Evolutionary conservation across 495 filamentous ascomycete genomes (phyloP), one percentile per base, ranked within the genome.

Genomic region (Daldinia loculata): DNA sequence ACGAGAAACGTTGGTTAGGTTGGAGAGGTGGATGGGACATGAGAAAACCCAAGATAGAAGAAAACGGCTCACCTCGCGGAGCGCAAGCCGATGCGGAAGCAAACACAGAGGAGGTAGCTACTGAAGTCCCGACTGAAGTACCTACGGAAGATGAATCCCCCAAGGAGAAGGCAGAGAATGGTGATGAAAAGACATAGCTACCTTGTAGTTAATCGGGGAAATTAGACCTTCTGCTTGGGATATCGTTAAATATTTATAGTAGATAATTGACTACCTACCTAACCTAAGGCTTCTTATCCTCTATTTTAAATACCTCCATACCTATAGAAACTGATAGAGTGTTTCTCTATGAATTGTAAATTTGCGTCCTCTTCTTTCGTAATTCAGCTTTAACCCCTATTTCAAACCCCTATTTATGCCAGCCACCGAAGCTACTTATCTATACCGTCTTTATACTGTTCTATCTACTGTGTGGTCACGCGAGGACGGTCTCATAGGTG

Each of bases 1-100:
- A 82, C 71, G 89, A 91, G 80, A 84, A 71, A 64, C 75, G 85
- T 1, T 92, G 90, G 90, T 43, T 91, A 15, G 90, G 90, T 0
- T 92, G 90, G 90, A 67, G 78, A 26, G 90, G 89, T 7, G 89
- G 90, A 0, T 88, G 86, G 84, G 75, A 56, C 55, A 15, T 76
- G 19, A 48, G 62, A 2, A 61, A 56, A 3, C 58, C 61, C 1
- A 57, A 41, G 24, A 30, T 27, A 14, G 79, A 86, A 50, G 71
- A 66, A 45, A 83, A 55, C 22, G 43, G 15, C 11, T 50, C 57
- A 43, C 19, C 51, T 56, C 17, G 61, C 29, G 36, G 53, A 0
- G 30, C 41, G 14, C 56, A 61, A 36, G 34, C 51, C 24, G 66
- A 72, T 36, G 19, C 62, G 1, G 70, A 73, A 32, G 45, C 69